Percentiles rank a stretch among this genome's conserved stretches.
phyloP scores from a whole-genome alignment of 176 grass and related monocot species.

The Lolium rigidum region DNA sequence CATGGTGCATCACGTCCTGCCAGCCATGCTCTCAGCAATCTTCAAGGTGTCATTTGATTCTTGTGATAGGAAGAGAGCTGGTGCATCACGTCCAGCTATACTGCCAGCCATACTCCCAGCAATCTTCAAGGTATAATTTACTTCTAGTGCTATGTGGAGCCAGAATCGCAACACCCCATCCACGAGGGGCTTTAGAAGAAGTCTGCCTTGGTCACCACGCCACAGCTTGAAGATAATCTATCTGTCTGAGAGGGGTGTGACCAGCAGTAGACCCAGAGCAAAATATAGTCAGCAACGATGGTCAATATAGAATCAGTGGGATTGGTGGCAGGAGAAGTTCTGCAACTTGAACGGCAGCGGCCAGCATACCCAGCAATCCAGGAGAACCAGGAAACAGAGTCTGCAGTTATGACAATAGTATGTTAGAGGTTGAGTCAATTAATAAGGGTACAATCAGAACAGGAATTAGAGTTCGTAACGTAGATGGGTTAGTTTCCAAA shows the following conservation, averaged over 20 bases:
- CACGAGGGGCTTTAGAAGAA: background rate
- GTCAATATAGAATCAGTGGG: background rate
- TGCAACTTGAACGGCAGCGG: background rate
- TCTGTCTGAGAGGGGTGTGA: background rate
- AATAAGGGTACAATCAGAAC: background rate
- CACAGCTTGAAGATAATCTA: background rate
- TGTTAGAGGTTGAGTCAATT: conserved; percentile 11
- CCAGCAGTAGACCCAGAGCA: background rate
- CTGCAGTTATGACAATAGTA: background rate
- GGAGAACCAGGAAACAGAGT: conserved; percentile 12
- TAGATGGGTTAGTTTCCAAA: background rate
- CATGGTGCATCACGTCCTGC: background rate
- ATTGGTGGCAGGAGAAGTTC: background rate
- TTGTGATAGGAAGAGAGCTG: background rate
- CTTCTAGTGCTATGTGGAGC: background rate
- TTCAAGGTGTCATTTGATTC: background rate
- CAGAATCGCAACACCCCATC: background rate
- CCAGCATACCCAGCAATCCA: background rate
- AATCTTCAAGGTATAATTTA: background rate
- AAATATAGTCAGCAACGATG: background rate
- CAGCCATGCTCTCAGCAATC: background rate
- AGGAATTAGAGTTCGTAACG: background rate
- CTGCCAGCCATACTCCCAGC: background rate
- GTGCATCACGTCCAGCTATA: background rate
- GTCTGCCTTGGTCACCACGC: background rate